A percentile compares a stretch with the other conserved stretches of the same genome.
Conservation (phyloP, 140 eudicot species). For the Anethum foeniculum region DNA sequence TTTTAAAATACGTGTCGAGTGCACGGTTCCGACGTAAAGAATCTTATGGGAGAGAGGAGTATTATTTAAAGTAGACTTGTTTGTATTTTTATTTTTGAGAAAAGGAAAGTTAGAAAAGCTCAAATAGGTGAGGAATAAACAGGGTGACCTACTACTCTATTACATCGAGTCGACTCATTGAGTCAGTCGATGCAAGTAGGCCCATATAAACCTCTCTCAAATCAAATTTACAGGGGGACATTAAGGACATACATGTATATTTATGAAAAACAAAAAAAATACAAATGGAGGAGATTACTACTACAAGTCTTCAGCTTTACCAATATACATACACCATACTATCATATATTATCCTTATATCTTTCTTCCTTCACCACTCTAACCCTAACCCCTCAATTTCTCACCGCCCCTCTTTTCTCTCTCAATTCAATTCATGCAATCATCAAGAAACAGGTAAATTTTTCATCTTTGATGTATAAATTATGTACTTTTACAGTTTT, state of each 20-base stretch:
- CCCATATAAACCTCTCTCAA: slow-evolving; percentile 22
- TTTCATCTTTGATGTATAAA: background rate
- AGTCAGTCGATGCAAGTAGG: background rate
- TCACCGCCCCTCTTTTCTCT: background rate
- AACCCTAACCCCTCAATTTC: slow-evolving; percentile 7
- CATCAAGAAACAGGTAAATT: slow-evolving; percentile 15
- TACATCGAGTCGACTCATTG: slow-evolving; percentile 21
- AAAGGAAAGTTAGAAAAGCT: too few species aligned
- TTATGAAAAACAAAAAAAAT: background rate
- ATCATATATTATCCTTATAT: background rate
- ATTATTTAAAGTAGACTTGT: too few species aligned
- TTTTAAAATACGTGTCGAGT: too few species aligned
- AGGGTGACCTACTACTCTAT: background rate
- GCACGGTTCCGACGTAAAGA: too few species aligned
- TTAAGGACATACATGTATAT: background rate
- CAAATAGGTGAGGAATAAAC: too few species aligned
- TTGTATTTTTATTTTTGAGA: too few species aligned
- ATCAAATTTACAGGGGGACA: slow-evolving; percentile 20
- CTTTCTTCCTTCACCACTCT: background rate
- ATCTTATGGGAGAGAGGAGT: too few species aligned
- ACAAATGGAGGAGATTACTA: slow-evolving; percentile 15
- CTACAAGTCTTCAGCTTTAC: slow-evolving; percentile 13
- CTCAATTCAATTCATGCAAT: slow-evolving; percentile 5
- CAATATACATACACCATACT: slow-evolving; percentile 2
- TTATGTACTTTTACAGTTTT: background rate